A percentile compares a stretch with the other conserved stretches of the same genome.
Evolutionary conservation across 2,329 filamentous ascomycete genomes (phyloP).

Genomic region (Thermochaetoides dissita): DNA sequence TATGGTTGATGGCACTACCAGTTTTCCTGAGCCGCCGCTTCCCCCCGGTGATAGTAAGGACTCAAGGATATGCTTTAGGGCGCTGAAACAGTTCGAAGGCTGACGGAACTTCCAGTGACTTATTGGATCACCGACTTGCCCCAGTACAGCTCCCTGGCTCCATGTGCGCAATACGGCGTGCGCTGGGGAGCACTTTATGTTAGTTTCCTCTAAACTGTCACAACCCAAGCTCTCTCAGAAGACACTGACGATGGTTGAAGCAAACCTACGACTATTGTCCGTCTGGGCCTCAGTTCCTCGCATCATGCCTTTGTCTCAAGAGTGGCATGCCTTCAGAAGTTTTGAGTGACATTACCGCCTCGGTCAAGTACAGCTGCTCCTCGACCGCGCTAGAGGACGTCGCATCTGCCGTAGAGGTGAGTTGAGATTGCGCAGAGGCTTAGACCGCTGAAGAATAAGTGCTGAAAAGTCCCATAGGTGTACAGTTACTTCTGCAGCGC

Average conservation of each 20-base stretch:
- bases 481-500: conserved; percentile 37
- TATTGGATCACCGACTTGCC: conserved; percentile 41
- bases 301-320: conserved; percentile 39
- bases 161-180: conserved; percentile 31
- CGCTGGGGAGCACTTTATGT: background rate
- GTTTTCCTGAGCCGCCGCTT: conserved; percentile 30
- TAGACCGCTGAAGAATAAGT: conserved; percentile 34
- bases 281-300: conserved; percentile 32
- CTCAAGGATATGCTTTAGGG: background rate
- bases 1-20: conserved; percentile 33
- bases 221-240: too few relatives aligned
- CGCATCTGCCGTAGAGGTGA: conserved; percentile 27
- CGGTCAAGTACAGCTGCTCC: conserved; percentile 30
- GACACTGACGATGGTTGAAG: conserved; percentile 12
- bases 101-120: conserved; percentile 22
- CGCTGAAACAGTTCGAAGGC: background rate
- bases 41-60: conserved; percentile 38
- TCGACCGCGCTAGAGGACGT: conserved; percentile 30
- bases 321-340: conserved; percentile 30
- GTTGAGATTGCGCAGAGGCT: conserved; percentile 30
- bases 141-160: conserved; percentile 28
- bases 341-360: conserved; percentile 29
- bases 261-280: conserved; percentile 29
- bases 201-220: background rate
- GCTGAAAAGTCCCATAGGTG: conserved; percentile 19